phyloP scores from a whole-genome alignment of 768 basidiomycete genomes.

The Russula earlei region DNA sequence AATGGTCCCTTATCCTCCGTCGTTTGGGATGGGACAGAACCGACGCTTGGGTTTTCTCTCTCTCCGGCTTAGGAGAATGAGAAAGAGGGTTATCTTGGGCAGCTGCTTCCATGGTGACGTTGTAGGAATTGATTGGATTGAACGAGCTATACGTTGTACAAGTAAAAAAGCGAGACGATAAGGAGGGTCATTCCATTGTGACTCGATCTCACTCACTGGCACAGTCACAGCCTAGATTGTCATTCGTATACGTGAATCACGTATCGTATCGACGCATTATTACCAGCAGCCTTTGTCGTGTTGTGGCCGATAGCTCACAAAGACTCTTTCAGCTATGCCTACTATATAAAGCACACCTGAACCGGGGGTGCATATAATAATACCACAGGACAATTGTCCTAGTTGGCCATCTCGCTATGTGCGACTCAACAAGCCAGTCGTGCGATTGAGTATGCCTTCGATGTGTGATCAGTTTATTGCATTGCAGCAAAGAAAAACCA shows the following conservation, averaged over 20 bases:
- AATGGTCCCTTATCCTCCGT: slow-evolving; percentile 26
- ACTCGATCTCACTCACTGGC: too few species aligned
- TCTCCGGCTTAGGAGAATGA: not conserved
- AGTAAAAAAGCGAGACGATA: not conserved
- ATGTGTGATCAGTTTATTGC: not conserved
- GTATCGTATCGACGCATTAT: not conserved
- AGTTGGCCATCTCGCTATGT: not conserved
- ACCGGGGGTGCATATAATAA: not conserved
- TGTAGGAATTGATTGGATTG: not conserved
- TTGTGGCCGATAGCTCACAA: too few species aligned
- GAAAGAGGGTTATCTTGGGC: not conserved
- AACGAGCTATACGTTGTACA: not conserved
- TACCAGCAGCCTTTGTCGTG: too few species aligned
- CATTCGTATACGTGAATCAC: not conserved
- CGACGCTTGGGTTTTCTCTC: not conserved
- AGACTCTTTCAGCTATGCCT: too few species aligned
- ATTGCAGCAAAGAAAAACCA: not conserved
- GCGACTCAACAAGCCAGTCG: not conserved
- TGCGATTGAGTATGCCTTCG: not conserved
- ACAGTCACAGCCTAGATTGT: too few species aligned
- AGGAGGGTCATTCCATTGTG: not conserved
- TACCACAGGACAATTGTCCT: too few species aligned
- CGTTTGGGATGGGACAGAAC: not conserved
- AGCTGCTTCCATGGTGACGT: not conserved
- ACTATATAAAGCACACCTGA: too few species aligned